phyloP scores from a whole-genome alignment of 257 asterid species.

The Plantago elongata region DNA sequence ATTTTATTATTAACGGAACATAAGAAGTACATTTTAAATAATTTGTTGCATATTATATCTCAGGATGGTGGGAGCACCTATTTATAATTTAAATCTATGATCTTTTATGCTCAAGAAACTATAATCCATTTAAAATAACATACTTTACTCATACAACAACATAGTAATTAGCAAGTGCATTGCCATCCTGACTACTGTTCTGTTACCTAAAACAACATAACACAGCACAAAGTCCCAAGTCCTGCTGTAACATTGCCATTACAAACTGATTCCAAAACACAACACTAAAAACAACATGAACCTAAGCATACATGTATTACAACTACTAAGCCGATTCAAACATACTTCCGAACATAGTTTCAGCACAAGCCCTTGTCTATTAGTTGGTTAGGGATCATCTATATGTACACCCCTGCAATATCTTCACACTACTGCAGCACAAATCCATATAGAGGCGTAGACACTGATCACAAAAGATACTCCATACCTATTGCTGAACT shows the following conservation, averaged over 20 bases:
- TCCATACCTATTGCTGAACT: neutral
- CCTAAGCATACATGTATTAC: neutral
- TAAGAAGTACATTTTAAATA: too few species aligned
- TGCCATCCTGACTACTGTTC: neutral
- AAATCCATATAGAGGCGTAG: constrained; percentile 8
- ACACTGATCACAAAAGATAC: neutral
- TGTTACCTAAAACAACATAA: neutral
- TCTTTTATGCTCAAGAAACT: too few species aligned
- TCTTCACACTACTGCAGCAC: constrained; percentile 5
- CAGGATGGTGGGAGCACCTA: too few species aligned
- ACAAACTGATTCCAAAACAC: too few species aligned
- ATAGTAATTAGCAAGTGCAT: neutral
- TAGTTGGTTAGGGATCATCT: constrained; percentile 10
- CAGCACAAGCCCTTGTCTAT: constrained; percentile 14
- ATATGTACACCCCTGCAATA: constrained; percentile 15
- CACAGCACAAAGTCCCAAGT: constrained; percentile 2
- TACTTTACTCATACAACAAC: neutral
- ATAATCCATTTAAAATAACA: neutral
- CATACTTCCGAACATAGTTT: constrained; percentile 1
- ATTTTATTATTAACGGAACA: too few species aligned
- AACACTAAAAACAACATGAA: constrained; percentile 4
- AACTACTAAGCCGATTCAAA: neutral
- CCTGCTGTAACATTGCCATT: neutral
- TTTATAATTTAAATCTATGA: too few species aligned
- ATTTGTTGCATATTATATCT: too few species aligned